phyloP scores from a whole-genome alignment of 225 moss, liverwort and hornwort genomes.

The Physcomitrellopsis africana region DNA sequence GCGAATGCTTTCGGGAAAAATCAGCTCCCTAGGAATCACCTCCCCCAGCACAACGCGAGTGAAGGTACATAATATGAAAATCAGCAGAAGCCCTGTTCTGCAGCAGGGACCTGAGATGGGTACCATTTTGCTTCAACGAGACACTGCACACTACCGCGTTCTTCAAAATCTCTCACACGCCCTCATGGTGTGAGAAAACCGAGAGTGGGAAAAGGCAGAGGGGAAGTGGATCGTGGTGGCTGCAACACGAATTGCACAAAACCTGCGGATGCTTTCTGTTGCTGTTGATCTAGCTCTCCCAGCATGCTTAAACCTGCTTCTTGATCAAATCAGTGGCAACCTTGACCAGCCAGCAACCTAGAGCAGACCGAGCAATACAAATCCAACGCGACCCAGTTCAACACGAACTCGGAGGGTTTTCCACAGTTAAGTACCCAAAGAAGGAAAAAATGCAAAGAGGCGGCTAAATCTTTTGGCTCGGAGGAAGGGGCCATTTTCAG shows the following conservation, averaged over 20 bases:
- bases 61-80: constrained; percentile 19
- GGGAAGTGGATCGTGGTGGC: neutral
- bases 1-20: constrained; percentile 17
- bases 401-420: neutral
- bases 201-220: constrained; percentile 7
- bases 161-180: neutral
- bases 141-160: neutral
- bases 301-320: constrained; percentile 21
- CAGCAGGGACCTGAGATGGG: neutral
- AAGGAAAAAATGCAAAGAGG: neutral
- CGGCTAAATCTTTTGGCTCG: neutral
- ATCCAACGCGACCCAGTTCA: too few relatives aligned
- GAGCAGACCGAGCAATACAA: too few relatives aligned
- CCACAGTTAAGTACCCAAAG: constrained; percentile 1
- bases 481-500: neutral
- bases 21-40: constrained; percentile 7
- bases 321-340: neutral
- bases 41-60: constrained; percentile 18
- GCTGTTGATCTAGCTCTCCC: constrained; percentile 10
- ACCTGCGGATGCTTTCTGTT: neutral
- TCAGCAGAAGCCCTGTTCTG: neutral
- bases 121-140: constrained; percentile 21
- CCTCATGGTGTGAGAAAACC: constrained; percentile 20
- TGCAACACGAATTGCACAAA: neutral
- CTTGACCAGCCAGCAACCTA: neutral